A percentile compares a stretch with the other conserved stretches of the same genome.
Conservation (phyloP, 139 green algal genomes). For the Chlamydomonas applanata region DNA sequence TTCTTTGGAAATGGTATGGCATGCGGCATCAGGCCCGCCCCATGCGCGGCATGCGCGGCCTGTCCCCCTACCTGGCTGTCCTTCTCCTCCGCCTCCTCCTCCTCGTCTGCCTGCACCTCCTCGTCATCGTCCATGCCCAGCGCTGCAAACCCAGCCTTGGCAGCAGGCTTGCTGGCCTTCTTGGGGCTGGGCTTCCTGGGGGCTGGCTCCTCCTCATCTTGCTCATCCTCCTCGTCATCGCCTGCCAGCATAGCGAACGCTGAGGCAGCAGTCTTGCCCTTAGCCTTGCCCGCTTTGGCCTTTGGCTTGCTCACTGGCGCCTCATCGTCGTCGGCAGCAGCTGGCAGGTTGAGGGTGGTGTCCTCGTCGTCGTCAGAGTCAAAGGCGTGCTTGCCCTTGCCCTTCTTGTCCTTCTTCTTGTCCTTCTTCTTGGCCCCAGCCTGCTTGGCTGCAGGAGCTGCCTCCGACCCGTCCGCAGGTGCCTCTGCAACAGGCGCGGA, state of each 20-base stretch:
- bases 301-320: constrained; percentile 8
- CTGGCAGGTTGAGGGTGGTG: constrained; percentile 6
- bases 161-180: constrained; percentile 31
- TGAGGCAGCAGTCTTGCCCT: not conserved
- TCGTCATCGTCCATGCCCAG: constrained; percentile 43
- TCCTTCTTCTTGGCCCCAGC: constrained; percentile 9
- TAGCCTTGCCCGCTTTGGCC: constrained; percentile 6
- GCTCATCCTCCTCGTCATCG: not conserved
- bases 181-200: constrained; percentile 11
- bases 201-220: constrained; percentile 16
- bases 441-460: constrained; percentile 8
- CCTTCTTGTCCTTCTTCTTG: constrained; percentile 16
- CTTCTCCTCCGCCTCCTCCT: constrained; percentile 16
- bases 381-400: constrained; percentile 7
- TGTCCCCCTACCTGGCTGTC: constrained; percentile 12
- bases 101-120: constrained; percentile 34
- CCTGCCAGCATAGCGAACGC: not conserved
- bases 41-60: constrained; percentile 23
- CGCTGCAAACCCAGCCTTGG: constrained; percentile 16
- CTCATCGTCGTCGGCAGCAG: not conserved
- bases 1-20: not conserved
- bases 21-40: not conserved
- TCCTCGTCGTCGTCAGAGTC: not conserved
- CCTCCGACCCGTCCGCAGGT: not conserved
- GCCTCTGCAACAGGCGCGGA: not conserved